Conservation (phyloP, 1,139 yeast species). For the Debaryomyces subglobosus region DNA sequence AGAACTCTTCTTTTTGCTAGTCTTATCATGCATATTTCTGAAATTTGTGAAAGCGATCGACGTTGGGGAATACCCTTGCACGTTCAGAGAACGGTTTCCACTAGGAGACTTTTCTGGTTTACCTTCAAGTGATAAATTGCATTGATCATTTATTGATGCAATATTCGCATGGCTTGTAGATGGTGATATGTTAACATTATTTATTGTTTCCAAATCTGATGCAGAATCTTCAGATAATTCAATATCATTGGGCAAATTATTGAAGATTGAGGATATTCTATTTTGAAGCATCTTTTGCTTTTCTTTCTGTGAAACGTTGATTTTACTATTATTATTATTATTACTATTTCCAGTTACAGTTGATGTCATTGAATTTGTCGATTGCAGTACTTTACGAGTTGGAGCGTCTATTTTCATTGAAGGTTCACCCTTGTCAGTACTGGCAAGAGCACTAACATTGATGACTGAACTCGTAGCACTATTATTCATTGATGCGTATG, state of each 20-base stretch:
- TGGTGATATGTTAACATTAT: slow-evolving; percentile 16
- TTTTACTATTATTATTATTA: not conserved
- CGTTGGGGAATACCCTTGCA: slow-evolving; percentile 30
- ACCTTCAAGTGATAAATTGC: slow-evolving; percentile 30
- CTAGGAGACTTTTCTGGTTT: slow-evolving; percentile 34
- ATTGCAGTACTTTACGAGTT: not conserved
- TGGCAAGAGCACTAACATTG: slow-evolving; percentile 36
- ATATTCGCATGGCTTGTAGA: slow-evolving; percentile 19
- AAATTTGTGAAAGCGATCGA: slow-evolving; percentile 47
- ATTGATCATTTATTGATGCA: slow-evolving; percentile 20
- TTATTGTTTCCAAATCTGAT: slow-evolving; percentile 43
- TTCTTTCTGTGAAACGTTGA: slow-evolving; percentile 5
- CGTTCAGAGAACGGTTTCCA: slow-evolving; percentile 10
- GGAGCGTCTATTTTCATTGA: not conserved
- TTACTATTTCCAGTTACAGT: not conserved
- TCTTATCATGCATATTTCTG: slow-evolving; percentile 25
- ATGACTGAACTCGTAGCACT: slow-evolving; percentile 37
- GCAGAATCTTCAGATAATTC: slow-evolving; percentile 54
- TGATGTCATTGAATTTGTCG: not conserved
- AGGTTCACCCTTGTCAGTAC: slow-evolving; percentile 19
- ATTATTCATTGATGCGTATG: slow-evolving; percentile 17
- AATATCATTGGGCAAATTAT: slow-evolving; percentile 51
- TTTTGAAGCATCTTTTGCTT: slow-evolving; percentile 22
- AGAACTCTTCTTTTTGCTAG: slow-evolving; percentile 30
- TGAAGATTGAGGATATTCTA: slow-evolving; percentile 44